Evolutionary conservation across 1,284 basidiomycete species (phyloP).

Genomic region (Gymnopus androsaceus): DNA sequence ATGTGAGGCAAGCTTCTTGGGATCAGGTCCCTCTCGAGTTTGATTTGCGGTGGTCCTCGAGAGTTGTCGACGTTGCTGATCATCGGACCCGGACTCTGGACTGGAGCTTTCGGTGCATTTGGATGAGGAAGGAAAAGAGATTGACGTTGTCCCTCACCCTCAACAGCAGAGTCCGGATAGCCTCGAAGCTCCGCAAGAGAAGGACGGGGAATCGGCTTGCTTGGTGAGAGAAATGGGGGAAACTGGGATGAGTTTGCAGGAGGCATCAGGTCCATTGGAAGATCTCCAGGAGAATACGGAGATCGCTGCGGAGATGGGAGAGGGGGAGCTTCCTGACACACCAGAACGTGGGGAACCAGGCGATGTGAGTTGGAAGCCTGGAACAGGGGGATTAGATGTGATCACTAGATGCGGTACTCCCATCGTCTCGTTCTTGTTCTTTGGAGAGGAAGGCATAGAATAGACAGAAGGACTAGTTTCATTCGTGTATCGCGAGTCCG

Average conservation of each 20-base stretch:
- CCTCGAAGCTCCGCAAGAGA: slow-evolving; percentile 34
- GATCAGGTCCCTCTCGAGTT: slow-evolving; percentile 15
- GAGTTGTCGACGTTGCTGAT: slow-evolving; percentile 35
- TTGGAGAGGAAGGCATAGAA: not conserved
- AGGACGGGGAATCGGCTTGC: slow-evolving; percentile 28
- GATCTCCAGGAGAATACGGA: slow-evolving; percentile 11
- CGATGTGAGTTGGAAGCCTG: not conserved
- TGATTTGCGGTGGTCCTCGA: slow-evolving; percentile 21
- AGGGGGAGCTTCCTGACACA: slow-evolving; percentile 1
- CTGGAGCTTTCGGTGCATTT: slow-evolving; percentile 64
- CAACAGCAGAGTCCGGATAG: slow-evolving; percentile 4
- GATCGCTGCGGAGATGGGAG: slow-evolving; percentile 10
- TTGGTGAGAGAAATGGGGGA: slow-evolving; percentile 20
- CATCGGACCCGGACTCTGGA: slow-evolving; percentile 51
- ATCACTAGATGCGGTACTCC: not conserved
- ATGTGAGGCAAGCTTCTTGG: slow-evolving; percentile 18
- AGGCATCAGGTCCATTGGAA: slow-evolving; percentile 16
- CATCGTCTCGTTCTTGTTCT: not conserved
- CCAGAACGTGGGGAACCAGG: slow-evolving; percentile 1
- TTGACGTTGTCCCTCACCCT: slow-evolving; percentile 37
- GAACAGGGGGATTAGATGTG: not conserved
- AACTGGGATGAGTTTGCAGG: slow-evolving; percentile 18
- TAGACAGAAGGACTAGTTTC: not conserved
- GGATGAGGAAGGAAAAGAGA: slow-evolving; percentile 73
- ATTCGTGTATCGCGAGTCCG: not conserved